phyloP scores from a whole-genome alignment of 176 grass and related monocot species.

The Triticum urartu region DNA sequence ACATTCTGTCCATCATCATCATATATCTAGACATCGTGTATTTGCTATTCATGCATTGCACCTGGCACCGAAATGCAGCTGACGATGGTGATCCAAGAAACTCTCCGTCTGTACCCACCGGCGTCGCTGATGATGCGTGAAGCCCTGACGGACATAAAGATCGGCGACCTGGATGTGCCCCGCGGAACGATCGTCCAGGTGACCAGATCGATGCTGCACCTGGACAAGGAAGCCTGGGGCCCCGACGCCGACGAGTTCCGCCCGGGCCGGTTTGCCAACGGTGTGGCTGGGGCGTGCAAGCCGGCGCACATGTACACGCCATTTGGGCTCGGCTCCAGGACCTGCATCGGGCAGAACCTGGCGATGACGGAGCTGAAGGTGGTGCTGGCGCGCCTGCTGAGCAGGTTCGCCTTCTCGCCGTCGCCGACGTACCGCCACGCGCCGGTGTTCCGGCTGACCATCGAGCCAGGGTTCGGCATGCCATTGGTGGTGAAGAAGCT shows the following conservation, averaged over 20 bases:
- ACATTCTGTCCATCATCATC: neutral
- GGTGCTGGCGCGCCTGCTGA: conserved; percentile 37
- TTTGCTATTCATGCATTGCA: neutral
- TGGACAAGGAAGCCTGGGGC: conserved; percentile 13
- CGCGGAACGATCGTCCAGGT: conserved; percentile 7
- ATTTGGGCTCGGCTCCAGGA: neutral
- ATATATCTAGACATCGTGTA: neutral
- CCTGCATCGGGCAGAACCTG: conserved; percentile 52
- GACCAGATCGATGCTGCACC: conserved; percentile 17
- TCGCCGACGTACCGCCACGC: conserved; percentile 48
- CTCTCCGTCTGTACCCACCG: conserved; percentile 10
- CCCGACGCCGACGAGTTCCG: neutral
- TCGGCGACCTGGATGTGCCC: neutral
- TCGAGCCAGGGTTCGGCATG: conserved; percentile 48
- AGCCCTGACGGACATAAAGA: conserved; percentile 10
- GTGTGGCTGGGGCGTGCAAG: neutral
- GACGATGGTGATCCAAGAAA: conserved; percentile 20
- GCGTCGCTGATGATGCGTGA: conserved; percentile 5
- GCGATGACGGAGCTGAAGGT: conserved; percentile 64
- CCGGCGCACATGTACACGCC: conserved; percentile 1
- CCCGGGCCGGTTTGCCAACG: neutral
- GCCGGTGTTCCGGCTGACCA: conserved; percentile 45
- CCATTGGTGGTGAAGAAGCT: conserved; percentile 32
- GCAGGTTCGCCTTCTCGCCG: conserved; percentile 40
- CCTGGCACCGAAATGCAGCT: neutral